Percentiles rank a stretch among this genome's conserved stretches.
These are phyloP conservation scores for Fusarium phyllophilum DNA, from an alignment of 2,329 filamentous ascomycete species.

Conservation along the genomic window DNA sequence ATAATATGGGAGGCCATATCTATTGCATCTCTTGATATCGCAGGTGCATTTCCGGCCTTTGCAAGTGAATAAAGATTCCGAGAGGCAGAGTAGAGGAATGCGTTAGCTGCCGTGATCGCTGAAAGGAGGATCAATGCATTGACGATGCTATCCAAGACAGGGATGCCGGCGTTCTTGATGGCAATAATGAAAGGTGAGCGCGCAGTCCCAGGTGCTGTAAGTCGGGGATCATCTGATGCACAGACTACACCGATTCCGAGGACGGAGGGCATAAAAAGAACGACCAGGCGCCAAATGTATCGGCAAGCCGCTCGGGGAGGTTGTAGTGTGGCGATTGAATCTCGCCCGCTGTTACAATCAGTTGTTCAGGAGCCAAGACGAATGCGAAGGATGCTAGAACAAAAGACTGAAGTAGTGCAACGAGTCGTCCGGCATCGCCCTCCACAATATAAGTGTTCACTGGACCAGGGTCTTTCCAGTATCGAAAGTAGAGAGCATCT, in stretches of 20 bases:
- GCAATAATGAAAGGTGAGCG: neutral
- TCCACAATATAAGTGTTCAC: neutral
- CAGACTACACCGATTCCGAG: neutral
- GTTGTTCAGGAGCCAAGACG: slow-evolving; percentile 40
- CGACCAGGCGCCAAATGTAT: slow-evolving; percentile 45
- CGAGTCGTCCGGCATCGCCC: neutral
- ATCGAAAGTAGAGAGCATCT: neutral
- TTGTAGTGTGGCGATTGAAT: slow-evolving; percentile 45
- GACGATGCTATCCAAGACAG: neutral
- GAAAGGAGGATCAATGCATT: neutral
- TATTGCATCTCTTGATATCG: neutral
- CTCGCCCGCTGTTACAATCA: slow-evolving; percentile 45
- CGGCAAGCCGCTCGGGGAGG: slow-evolving; percentile 39
- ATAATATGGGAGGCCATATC: neutral
- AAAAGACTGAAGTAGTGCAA: slow-evolving; percentile 60
- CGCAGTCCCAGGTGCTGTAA: neutral
- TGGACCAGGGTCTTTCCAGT: neutral
- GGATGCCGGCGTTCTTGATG: neutral
- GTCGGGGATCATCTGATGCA: neutral
- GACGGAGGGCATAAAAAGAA: slow-evolving; percentile 53
- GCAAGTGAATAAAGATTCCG: neutral
- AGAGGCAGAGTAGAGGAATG: neutral
- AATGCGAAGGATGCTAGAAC: slow-evolving; percentile 24
- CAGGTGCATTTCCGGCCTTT: neutral
- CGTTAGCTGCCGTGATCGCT: neutral